Percentiles rank a stretch among this genome's conserved stretches.
These are phyloP conservation scores for Chlorella sp. DNA, from an alignment of 139 green algal genomes.

Conservation along the genomic window DNA sequence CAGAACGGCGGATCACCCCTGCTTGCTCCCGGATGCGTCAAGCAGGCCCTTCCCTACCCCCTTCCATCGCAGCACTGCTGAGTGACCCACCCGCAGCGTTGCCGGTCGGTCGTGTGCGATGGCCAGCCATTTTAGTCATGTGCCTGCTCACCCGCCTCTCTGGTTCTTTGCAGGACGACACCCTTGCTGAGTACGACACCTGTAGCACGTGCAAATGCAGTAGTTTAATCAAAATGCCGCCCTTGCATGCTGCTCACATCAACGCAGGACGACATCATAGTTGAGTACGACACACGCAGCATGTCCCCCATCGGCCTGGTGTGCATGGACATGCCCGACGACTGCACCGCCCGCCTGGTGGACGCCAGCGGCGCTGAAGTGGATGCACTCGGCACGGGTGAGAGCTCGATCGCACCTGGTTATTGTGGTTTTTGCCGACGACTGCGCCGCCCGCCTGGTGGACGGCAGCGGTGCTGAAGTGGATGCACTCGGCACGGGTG, in stretches of 20 bases:
- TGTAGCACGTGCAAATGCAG: slow-evolving; percentile 49
- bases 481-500: neutral
- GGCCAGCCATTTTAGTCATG: too few species aligned
- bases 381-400: neutral
- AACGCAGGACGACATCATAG: slow-evolving; percentile 15
- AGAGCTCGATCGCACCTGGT: too few species aligned
- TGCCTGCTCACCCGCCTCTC: too few species aligned
- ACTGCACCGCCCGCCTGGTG: slow-evolving; percentile 44
- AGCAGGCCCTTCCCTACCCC: too few species aligned
- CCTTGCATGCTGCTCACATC: neutral
- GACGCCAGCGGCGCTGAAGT: slow-evolving; percentile 12
- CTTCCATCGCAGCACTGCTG: too few species aligned
- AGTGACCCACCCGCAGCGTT: neutral
- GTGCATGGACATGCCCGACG: slow-evolving; percentile 49
- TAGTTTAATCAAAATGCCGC: neutral
- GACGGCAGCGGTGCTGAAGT: too few species aligned
- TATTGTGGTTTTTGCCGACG: too few species aligned
- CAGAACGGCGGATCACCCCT: too few species aligned
- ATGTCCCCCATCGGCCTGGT: slow-evolving; percentile 67
- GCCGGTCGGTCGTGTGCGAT: too few species aligned
- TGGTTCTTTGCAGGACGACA: neutral
- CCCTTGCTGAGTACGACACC: slow-evolving; percentile 64
- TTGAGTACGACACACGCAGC: slow-evolving; percentile 65
- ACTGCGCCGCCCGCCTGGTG: too few species aligned
- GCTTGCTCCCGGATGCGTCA: too few species aligned